Conservation (phyloP, 371 early-diverging fungal genomes). For the Mucor mucedo region DNA sequence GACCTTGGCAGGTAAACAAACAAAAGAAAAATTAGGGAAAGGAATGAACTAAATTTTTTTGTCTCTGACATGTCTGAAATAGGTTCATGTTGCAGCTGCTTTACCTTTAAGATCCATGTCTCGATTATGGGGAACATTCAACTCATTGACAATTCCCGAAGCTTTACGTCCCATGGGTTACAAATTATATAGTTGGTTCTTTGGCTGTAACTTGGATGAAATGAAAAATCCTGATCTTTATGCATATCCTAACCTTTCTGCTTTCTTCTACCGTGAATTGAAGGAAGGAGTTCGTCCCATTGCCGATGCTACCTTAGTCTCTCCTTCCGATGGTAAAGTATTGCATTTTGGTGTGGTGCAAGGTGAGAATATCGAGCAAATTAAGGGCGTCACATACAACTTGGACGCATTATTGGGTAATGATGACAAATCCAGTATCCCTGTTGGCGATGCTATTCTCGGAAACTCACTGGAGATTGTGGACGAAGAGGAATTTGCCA, state of each 20-base stretch:
- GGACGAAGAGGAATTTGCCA: constrained; percentile 79
- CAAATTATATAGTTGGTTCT: constrained; percentile 79
- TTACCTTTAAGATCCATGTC: constrained; percentile 90
- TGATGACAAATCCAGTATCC: constrained; percentile 42
- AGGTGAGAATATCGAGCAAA: constrained; percentile 81
- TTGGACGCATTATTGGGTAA: constrained; percentile 86
- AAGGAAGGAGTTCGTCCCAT: constrained; percentile 80
- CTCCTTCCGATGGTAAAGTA: constrained; percentile 91
- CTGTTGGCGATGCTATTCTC: constrained; percentile 46
- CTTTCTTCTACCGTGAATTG: constrained; percentile 92
- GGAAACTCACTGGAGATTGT: constrained; percentile 45
- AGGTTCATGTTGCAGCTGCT: constrained; percentile 85
- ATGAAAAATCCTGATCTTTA: constrained; percentile 84
- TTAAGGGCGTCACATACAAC: constrained; percentile 92
- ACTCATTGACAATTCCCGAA: constrained; percentile 80
- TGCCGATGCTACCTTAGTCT: constrained; percentile 65
- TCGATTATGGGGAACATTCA: constrained; percentile 89
- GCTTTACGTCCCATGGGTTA: constrained; percentile 79
- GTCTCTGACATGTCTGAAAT: neutral
- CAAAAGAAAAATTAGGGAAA: neutral
- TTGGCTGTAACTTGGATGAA: constrained; percentile 92
- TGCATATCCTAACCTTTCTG: constrained; percentile 81
- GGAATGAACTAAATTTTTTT: neutral
- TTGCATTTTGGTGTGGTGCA: constrained; percentile 88
- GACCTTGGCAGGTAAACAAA: constrained; percentile 82